Conservation (phyloP, 2,329 filamentous ascomycete genomes). For the Aciculosporium take region DNA sequence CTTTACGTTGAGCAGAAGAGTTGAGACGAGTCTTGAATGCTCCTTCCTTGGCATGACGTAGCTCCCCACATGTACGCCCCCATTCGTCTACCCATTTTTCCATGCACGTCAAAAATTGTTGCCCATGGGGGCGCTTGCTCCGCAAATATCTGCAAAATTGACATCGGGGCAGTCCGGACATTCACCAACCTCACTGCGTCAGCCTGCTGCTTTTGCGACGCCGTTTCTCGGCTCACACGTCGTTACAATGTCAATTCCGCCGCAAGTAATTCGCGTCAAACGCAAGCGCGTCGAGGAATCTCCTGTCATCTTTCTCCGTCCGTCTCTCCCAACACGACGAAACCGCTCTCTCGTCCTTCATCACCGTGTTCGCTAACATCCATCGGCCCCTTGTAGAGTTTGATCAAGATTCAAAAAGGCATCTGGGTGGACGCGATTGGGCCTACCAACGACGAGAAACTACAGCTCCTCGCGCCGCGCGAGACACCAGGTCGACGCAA, state of each 20-base stretch:
- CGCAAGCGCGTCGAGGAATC: slow-evolving; percentile 41
- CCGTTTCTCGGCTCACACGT: not conserved
- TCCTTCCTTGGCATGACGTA: no score
- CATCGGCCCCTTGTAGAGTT: slow-evolving; percentile 25
- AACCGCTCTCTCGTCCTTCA: slow-evolving; percentile 3
- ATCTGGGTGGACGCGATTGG: slow-evolving; percentile 35
- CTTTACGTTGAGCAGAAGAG: no score
- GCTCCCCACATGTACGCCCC: not conserved
- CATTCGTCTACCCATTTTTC: no score
- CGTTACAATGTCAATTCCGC: slow-evolving; percentile 38
- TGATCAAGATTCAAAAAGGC: slow-evolving; percentile 38
- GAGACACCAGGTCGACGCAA: slow-evolving; percentile 4
- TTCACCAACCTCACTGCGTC: not conserved
- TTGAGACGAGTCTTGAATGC: no score
- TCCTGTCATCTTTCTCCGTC: slow-evolving; percentile 42
- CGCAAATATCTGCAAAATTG: no score
- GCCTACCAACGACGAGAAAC: slow-evolving; percentile 40
- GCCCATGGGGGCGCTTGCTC: not conserved
- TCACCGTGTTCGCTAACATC: slow-evolving; percentile 6
- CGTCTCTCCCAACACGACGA: slow-evolving; percentile 14
- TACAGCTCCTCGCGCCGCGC: slow-evolving; percentile 12
- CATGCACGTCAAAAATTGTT: not conserved
- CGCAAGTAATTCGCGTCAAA: slow-evolving; percentile 46
- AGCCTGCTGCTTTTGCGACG: not conserved
- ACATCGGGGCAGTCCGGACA: no score